These are phyloP conservation scores for Rhynchosporium graminicola DNA, from an alignment of 2,329 filamentous ascomycete species.

Conservation along the genomic window DNA sequence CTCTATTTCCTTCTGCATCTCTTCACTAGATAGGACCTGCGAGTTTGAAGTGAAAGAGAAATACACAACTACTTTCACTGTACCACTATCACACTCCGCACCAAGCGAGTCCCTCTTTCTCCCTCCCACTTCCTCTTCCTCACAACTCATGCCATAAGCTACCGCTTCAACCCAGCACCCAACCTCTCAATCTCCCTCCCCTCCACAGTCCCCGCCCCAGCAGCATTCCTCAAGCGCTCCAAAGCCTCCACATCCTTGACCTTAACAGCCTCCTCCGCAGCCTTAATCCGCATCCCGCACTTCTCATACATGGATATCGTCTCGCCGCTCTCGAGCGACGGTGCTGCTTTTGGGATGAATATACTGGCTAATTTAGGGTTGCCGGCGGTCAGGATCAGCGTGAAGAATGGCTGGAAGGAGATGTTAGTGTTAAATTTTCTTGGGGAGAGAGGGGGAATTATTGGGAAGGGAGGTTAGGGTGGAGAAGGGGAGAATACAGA, in stretches of 20 bases:
- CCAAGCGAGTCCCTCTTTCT: neutral
- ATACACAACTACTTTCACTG: neutral
- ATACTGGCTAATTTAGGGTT: constrained; percentile 81
- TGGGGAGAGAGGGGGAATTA: neutral
- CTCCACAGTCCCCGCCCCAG: constrained; percentile 66
- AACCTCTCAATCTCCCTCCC: constrained; percentile 81
- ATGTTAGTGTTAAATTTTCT: neutral
- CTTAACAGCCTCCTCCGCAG: constrained; percentile 87
- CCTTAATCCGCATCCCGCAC: constrained; percentile 85
- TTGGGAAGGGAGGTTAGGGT: constrained; percentile 1
- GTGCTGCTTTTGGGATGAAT: constrained; percentile 83
- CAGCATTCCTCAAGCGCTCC: constrained; percentile 71
- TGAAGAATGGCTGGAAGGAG: constrained; percentile 73
- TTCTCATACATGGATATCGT: constrained; percentile 93
- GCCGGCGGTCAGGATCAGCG: constrained; percentile 82
- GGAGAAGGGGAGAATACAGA: neutral
- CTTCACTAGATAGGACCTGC: neutral
- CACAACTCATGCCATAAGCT: neutral
- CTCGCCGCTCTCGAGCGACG: constrained; percentile 60
- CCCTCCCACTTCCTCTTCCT: neutral
- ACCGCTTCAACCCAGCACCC: constrained; percentile 58
- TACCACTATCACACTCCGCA: neutral
- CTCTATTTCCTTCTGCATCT: neutral
- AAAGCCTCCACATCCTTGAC: constrained; percentile 77
- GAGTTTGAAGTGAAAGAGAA: neutral